Evolutionary conservation across 345 rosid species (phyloP).

Genomic region (Balakata baccata): DNA sequence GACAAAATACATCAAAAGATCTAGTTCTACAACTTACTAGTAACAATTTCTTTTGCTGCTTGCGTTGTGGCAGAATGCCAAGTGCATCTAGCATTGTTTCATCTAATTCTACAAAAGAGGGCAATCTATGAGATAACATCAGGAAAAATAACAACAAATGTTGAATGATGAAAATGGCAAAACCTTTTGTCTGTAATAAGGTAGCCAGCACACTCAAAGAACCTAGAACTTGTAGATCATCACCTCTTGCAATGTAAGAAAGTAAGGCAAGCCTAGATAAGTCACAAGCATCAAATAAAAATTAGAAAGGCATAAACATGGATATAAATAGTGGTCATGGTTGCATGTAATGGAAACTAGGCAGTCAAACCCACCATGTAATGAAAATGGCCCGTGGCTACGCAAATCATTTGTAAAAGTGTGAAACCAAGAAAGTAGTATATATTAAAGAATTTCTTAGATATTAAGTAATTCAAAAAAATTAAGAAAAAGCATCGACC

Average conservation of each 20-base stretch:
- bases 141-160: conserved; percentile 10
- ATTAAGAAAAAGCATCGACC: neutral
- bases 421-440: neutral
- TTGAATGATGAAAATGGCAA: conserved; percentile 20
- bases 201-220: conserved; percentile 84
- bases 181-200: conserved; percentile 95
- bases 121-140: conserved; percentile 26
- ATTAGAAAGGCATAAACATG: conserved; percentile 10
- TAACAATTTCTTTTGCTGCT: conserved; percentile 90
- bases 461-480: neutral
- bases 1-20: neutral
- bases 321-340: neutral
- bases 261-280: conserved; percentile 73
- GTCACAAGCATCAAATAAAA: conserved; percentile 12
- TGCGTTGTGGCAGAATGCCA: conserved; percentile 97
- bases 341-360: neutral
- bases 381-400: neutral
- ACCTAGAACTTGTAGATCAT: conserved; percentile 72
- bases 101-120: conserved; percentile 62
- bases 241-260: conserved; percentile 58
- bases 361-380: neutral
- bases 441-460: neutral
- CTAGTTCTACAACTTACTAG: conserved; percentile 51
- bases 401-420: neutral
- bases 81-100: conserved; percentile 94